Conservation (phyloP, 2,329 filamentous ascomycete species). For the Pseudocercospora crystallina region DNA sequence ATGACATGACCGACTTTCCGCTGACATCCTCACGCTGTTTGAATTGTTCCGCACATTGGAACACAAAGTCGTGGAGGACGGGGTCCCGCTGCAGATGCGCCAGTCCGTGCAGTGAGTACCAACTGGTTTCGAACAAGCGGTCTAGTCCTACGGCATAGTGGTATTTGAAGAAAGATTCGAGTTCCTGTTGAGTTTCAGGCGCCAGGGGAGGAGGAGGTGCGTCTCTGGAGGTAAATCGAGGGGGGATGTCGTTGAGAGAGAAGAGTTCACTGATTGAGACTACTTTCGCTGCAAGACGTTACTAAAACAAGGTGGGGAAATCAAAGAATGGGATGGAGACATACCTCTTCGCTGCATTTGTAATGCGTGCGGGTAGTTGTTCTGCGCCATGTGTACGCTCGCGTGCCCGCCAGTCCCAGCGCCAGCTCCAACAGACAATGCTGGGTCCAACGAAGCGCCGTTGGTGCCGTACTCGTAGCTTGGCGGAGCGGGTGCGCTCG, state of each 20-base stretch:
- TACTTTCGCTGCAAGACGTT: constrained; percentile 35
- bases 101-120: constrained; percentile 66
- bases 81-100: constrained; percentile 56
- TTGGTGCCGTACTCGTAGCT: constrained; percentile 51
- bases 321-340: constrained; percentile 2
- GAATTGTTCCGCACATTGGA: constrained; percentile 58
- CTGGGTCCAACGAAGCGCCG: constrained; percentile 62
- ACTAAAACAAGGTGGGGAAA: not conserved
- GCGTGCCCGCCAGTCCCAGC: not conserved
- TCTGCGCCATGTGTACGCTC: constrained; percentile 24
- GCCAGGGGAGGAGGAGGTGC: constrained; percentile 42
- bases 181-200: constrained; percentile 58
- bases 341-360: constrained; percentile 32
- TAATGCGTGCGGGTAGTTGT: constrained; percentile 23
- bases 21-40: constrained; percentile 26
- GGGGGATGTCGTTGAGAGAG: constrained; percentile 15
- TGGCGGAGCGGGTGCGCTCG: constrained; percentile 6
- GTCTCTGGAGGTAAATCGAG: constrained; percentile 27
- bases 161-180: constrained; percentile 71
- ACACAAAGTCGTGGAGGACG: constrained; percentile 65
- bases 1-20: constrained; percentile 41
- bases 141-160: constrained; percentile 75
- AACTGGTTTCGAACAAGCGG: constrained; percentile 76
- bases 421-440: constrained; percentile 51
- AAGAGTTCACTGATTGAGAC: constrained; percentile 64